These are phyloP conservation scores for Vaccinium myrtillus DNA, from an alignment of 148 eudicot species.

Conservation along the genomic window DNA sequence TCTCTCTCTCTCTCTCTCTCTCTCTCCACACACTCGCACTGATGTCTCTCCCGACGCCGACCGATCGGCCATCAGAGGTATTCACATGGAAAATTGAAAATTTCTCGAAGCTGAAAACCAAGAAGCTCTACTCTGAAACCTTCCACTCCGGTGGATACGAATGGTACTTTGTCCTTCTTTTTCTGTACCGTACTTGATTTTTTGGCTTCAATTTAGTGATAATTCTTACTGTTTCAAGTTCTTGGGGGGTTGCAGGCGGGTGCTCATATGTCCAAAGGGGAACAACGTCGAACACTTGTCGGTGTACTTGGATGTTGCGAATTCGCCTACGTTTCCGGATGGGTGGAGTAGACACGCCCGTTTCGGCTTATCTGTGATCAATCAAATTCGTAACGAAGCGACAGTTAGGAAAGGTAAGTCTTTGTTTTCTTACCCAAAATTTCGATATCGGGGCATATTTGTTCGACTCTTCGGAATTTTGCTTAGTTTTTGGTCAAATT, in stretches of 20 bases:
- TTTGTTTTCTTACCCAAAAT: neutral
- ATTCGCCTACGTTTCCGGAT: conserved; percentile 37
- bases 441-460: no score
- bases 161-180: conserved; percentile 16
- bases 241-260: conserved; percentile 21
- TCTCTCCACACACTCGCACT: neutral
- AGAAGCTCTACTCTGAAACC: conserved; percentile 24
- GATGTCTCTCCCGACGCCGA: neutral
- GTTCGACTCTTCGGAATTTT: neutral
- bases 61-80: conserved; percentile 20
- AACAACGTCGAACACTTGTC: conserved; percentile 48
- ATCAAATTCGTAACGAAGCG: conserved; percentile 35
- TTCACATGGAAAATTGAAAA: conserved; percentile 28
- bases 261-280: conserved; percentile 32
- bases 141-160: conserved; percentile 24
- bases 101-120: conserved; percentile 23
- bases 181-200: neutral
- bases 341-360: conserved; percentile 52
- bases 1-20: neutral
- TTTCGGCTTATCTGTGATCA: conserved; percentile 42
- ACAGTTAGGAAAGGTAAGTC: conserved; percentile 39
- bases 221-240: neutral
- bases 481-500: neutral
- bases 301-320: conserved; percentile 43
- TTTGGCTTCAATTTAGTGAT: neutral